Base-by-base conservation (phyloP, 495 filamentous ascomycete genomes). In the Polyplosphaeria fusca region DNA sequence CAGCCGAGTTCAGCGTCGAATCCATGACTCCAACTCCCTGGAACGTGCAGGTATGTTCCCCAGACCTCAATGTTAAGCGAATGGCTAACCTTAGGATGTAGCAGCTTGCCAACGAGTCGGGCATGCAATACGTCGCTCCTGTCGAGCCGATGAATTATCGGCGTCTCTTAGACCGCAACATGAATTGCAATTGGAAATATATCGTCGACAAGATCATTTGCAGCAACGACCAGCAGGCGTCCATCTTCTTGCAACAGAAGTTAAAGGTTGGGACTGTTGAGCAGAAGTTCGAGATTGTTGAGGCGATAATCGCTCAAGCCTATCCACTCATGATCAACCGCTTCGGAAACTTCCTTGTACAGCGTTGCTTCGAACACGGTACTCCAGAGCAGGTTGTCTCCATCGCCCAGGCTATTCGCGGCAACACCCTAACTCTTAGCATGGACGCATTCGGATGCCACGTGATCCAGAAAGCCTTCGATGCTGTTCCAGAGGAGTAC, bases 191-290 rank as follows among this genome's bases (percentile, higher is more conserved):
- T 73, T 98, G 94, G 93, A 96, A 91, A 73, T 96, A 96, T 67
- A 97, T 98, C 61, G 92, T 98, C 32, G 94, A 97, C 73, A 98
- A 97, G 77, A 98, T 98, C 68, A 90, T 97, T 47, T 95, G 90
- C 84, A 95, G 89, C 73, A 97, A 97, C 68, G 93, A 98, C 65
- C 93, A 98, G 68, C 93, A 98, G 72, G 94, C 93, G 14, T 97
- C 94, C 0, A 97, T 98, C 60, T 97, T 98, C 71, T 74, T 98
- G 23, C 93, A 98, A 70, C 94, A 98, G 72, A 98, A 98, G 76
- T 87, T 98, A 55, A 98, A 98, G 74, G 88, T 96, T 52, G 91
- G 89, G 49, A 96, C 93, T 11, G 78, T 84, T 0, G 92, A 97
- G 67, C 94, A 97, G 72, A 97, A 96, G 69, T 94, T 87, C 65